These are phyloP conservation scores for Wallacemonas sp. DNA, from an alignment of 208 protist genomes.

Conservation along the genomic window DNA sequence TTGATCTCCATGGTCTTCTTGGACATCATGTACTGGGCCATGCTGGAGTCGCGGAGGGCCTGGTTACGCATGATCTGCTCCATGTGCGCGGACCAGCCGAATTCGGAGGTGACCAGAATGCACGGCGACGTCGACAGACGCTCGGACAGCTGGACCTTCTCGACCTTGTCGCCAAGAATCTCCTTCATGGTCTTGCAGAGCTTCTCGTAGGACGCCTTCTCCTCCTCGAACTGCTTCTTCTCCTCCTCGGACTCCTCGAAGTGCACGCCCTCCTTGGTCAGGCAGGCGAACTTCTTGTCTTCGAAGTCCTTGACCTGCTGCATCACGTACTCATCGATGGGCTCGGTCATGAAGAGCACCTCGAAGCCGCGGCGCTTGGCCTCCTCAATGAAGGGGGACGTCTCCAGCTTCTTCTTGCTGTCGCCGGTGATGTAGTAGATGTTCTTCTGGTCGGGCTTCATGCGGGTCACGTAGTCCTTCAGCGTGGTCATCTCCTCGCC, in stretches of 20 bases:
- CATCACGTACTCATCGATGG: constrained; percentile 98
- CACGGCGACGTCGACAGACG: constrained; percentile 96
- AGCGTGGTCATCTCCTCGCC: constrained; percentile 72
- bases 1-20: constrained; percentile 99
- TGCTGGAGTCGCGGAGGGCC: constrained; percentile 96
- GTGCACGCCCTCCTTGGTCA: constrained; percentile 99
- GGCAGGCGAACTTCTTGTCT: constrained; percentile 95
- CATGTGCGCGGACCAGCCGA: constrained; percentile 99
- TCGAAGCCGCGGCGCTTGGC: constrained; percentile 61
- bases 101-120: constrained; percentile 98
- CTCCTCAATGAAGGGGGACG: constrained; percentile 75
- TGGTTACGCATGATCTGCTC: constrained; percentile 99
- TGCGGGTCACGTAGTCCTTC: constrained; percentile 88
- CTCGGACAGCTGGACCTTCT: constrained; percentile 97
- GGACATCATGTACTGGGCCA: constrained; percentile 96
- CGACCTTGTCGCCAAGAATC: constrained; percentile 98
- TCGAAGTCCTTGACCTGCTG: constrained; percentile 91
- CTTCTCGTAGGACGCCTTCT: constrained; percentile 92
- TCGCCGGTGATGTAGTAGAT: constrained; percentile 89
- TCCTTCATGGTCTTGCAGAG: constrained; percentile 98
- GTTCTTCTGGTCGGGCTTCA: constrained; percentile 87
- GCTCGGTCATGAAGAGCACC: constrained; percentile 91
- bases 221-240: constrained; percentile 96
- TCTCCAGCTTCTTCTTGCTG: constrained; percentile 55
- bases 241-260: constrained; percentile 97